phyloP scores from a whole-genome alignment of 2,329 filamentous ascomycete species.

The Xylariomycetidae sp. region DNA sequence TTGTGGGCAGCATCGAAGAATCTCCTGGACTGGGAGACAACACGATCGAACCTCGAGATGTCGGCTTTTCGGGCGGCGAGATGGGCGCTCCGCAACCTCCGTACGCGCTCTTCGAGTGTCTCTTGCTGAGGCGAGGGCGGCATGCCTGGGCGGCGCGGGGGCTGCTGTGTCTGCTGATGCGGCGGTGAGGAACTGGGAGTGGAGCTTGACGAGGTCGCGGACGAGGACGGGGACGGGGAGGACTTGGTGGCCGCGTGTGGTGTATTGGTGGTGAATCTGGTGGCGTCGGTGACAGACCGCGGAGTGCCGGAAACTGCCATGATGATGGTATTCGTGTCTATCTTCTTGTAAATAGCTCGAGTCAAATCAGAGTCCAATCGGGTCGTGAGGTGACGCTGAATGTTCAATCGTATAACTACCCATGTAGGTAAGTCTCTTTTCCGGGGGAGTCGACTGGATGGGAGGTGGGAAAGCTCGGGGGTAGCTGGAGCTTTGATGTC shows the following conservation, averaged over 20 bases:
- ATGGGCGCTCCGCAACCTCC: conserved; percentile 63
- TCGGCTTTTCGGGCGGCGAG: conserved; percentile 59
- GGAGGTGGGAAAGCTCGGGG: too few species aligned
- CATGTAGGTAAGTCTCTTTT: too few species aligned
- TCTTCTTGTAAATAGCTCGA: too few species aligned
- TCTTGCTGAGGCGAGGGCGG: conserved; percentile 39
- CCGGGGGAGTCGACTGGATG: too few species aligned
- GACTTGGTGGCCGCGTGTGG: conserved; percentile 65
- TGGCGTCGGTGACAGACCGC: conserved; percentile 73
- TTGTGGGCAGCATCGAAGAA: conserved; percentile 54
- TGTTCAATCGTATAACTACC: too few species aligned
- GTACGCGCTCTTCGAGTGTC: conserved; percentile 66
- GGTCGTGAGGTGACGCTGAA: too few species aligned
- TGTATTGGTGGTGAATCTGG: conserved; percentile 68
- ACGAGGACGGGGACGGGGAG: conserved; percentile 6
- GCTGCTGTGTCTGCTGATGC: conserved; percentile 5
- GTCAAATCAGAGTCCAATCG: too few species aligned
- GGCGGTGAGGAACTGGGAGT: not conserved
- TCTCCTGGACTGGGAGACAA: conserved; percentile 43
- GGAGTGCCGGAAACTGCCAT: too few species aligned
- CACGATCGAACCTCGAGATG: conserved; percentile 46
- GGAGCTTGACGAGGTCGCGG: conserved; percentile 8
- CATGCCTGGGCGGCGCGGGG: conserved; percentile 15
- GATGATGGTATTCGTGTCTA: too few species aligned
- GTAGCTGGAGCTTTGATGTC: too few species aligned